A percentile compares a stretch with the other conserved stretches of the same genome.
Evolutionary conservation across 495 filamentous ascomycete species (phyloP).

Genomic region (Tuber brumale): DNA sequence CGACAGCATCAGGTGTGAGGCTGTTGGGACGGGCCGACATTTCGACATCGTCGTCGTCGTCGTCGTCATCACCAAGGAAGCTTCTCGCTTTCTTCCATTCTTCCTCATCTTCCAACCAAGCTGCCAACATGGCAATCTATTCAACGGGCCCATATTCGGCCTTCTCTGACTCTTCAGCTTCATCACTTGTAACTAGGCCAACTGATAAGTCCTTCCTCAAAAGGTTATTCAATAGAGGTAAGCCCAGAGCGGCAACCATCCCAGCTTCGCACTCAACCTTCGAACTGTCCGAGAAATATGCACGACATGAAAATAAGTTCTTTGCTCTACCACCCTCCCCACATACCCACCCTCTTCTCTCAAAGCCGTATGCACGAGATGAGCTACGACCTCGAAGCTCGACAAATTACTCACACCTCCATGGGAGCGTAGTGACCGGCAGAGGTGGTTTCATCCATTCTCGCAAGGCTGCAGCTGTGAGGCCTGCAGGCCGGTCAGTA

Average conservation of each 20-base stretch:
- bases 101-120: not conserved
- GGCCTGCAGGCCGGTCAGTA: not conserved
- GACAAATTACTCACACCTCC: conserved; percentile 28
- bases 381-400: conserved; percentile 31
- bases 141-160: conserved; percentile 22
- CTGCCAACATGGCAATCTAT: conserved; percentile 11
- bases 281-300: conserved; percentile 18
- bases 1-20: not conserved
- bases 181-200: conserved; percentile 14
- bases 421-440: conserved; percentile 20
- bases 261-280: conserved; percentile 7
- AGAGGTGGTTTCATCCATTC: conserved; percentile 29
- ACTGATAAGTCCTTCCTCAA: conserved; percentile 36
- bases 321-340: conserved; percentile 31
- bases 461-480: conserved; percentile 20
- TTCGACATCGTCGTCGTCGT: not conserved
- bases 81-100: not conserved
- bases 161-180: conserved; percentile 23
- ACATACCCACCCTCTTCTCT: conserved; percentile 40
- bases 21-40: not conserved
- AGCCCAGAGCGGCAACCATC: conserved; percentile 10
- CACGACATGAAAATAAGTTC: conserved; percentile 9
- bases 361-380: conserved; percentile 39
- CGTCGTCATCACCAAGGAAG: not conserved
- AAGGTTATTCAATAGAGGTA: conserved; percentile 33